Percentiles rank a stretch among this genome's conserved stretches.
Conservation (phyloP, 306 rosid species). For the Dryas alaskensis region DNA sequence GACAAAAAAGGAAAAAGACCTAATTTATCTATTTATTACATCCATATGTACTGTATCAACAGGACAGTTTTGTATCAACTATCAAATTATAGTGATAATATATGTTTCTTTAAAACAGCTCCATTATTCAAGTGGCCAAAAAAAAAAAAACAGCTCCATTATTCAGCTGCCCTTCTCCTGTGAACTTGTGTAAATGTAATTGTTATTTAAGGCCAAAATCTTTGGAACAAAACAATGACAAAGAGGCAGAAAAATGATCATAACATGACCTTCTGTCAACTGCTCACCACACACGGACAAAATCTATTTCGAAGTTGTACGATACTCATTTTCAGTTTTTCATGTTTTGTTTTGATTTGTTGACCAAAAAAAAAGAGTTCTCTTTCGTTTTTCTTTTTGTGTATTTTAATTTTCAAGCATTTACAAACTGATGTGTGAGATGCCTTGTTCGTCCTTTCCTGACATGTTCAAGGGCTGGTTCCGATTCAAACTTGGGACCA, state of each 20-base stretch:
- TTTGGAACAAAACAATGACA: background rate
- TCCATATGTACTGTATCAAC: background rate
- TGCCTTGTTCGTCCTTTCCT: too few relatives aligned
- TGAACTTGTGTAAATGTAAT: too few relatives aligned
- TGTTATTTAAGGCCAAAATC: too few relatives aligned
- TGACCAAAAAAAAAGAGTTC: too few relatives aligned
- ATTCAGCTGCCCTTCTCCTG: too few relatives aligned
- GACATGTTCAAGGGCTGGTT: too few relatives aligned
- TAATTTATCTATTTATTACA: background rate
- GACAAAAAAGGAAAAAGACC: slow-evolving; percentile 37
- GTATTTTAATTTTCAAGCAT: too few relatives aligned
- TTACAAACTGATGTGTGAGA: too few relatives aligned
- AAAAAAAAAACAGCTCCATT: background rate
- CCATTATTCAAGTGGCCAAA: too few relatives aligned
- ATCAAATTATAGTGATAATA: background rate
- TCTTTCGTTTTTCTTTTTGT: too few relatives aligned
- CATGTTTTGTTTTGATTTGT: too few relatives aligned
- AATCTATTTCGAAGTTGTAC: background rate
- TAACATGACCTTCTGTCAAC: background rate
- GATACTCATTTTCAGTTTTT: background rate
- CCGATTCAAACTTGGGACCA: too few relatives aligned
- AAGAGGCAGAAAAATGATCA: background rate
- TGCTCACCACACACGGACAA: background rate
- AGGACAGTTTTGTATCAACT: background rate
- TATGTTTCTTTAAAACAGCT: background rate